phyloP scores from a whole-genome alignment of 2,329 filamentous ascomycete genomes.

The Cladorrhinum sp. region DNA sequence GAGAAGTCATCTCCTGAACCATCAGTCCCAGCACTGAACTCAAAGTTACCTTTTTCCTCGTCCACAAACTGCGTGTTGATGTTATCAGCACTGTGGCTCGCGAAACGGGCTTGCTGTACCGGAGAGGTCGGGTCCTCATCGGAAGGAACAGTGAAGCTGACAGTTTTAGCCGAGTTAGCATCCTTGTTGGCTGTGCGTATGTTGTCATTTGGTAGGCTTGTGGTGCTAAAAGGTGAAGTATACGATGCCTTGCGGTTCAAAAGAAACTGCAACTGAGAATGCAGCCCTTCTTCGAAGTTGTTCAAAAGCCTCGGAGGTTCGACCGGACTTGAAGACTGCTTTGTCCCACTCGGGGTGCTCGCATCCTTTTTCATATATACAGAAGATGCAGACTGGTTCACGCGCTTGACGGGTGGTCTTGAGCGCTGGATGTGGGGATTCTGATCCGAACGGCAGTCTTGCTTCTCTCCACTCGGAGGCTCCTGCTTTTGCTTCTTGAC shows the following conservation, averaged over 20 bases:
- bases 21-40: constrained; percentile 51
- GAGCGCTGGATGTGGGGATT: not conserved
- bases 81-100: constrained; percentile 53
- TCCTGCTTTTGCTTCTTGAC: not conserved
- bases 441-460: not conserved
- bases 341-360: not conserved
- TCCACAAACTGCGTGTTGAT: constrained; percentile 61
- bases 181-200: constrained; percentile 15
- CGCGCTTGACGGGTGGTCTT: not conserved
- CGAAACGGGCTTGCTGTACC: constrained; percentile 41
- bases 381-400: not conserved
- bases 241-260: constrained; percentile 9
- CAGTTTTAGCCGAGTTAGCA: constrained; percentile 25
- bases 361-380: not conserved
- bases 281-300: constrained; percentile 16
- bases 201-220: constrained; percentile 4
- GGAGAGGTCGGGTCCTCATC: constrained; percentile 39
- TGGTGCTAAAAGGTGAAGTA: not conserved
- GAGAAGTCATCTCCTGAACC: constrained; percentile 29
- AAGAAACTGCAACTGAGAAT: constrained; percentile 24
- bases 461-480: constrained; percentile 30
- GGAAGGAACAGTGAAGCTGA: constrained; percentile 52
- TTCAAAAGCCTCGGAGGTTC: not conserved
- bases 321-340: not conserved
- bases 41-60: constrained; percentile 41